These are phyloP conservation scores for Prunus mongolica DNA, from an alignment of 306 rosid species.

Conservation along the genomic window DNA sequence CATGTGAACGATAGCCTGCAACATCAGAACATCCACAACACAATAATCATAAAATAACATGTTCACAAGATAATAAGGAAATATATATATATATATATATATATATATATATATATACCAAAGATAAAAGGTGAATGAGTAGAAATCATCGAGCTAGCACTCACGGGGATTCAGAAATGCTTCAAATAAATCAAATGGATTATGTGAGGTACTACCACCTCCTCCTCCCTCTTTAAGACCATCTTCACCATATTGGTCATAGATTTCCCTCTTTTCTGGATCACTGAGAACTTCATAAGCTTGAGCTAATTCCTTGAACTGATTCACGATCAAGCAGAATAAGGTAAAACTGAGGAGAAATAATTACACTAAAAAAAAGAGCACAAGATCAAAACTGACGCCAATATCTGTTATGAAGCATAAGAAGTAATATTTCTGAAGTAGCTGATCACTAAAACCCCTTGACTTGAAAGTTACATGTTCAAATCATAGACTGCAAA, in stretches of 20 bases:
- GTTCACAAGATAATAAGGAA: background rate
- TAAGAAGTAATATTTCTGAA: background rate
- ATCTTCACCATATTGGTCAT: conserved; percentile 81
- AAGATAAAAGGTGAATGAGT: background rate
- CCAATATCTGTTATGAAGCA: background rate
- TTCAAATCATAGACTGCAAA: no score
- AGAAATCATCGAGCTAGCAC: conserved; percentile 10
- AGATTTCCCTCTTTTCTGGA: conserved; percentile 65
- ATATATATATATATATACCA: background rate
- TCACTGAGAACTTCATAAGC: conserved; percentile 78
- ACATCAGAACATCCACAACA: conserved; percentile 1
- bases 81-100: background rate
- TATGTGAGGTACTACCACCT: conserved; percentile 54
- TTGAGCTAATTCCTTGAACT: conserved; percentile 79
- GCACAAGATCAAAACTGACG: background rate
- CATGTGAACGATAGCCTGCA: conserved; percentile 50
- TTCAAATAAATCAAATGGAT: conserved; percentile 70
- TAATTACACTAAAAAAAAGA: background rate
- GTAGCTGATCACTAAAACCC: background rate
- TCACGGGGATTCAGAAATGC: conserved; percentile 49
- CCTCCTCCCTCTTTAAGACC: conserved; percentile 79
- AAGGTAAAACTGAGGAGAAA: background rate
- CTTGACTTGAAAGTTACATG: background rate
- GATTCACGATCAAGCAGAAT: conserved; percentile 9
- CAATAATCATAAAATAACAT: conserved; percentile 2